Conservation (phyloP, 768 basidiomycete genomes). For the Phylloporus arenicola region DNA sequence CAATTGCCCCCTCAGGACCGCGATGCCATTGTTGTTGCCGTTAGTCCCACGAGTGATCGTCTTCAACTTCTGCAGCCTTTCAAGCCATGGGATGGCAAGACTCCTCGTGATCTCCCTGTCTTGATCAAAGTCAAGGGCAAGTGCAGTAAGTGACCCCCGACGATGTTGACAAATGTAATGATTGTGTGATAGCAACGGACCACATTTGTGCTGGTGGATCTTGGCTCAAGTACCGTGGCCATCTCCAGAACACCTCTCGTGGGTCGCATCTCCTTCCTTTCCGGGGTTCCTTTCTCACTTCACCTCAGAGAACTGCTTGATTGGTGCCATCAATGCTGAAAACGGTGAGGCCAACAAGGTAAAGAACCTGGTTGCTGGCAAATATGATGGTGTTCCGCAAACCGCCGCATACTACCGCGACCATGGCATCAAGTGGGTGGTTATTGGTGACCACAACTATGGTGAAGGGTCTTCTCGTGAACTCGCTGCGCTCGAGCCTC, state of each 20-base stretch:
- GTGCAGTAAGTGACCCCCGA: conserved; percentile 67
- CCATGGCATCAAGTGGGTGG: conserved; percentile 90
- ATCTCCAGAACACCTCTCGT: conserved; percentile 97
- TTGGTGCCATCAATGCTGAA: conserved; percentile 94
- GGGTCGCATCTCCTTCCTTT: conserved; percentile 22
- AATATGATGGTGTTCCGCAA: conserved; percentile 80
- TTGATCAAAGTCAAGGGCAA: conserved; percentile 99
- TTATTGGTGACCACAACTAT: conserved; percentile 93
- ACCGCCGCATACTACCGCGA: conserved; percentile 87
- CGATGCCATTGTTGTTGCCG: conserved; percentile 76
- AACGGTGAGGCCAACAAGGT: conserved; percentile 96
- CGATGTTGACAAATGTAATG: neutral
- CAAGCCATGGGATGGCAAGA: conserved; percentile 89
- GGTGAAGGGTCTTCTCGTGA: conserved; percentile 98
- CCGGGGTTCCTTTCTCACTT: conserved; percentile 5
- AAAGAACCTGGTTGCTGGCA: conserved; percentile 84
- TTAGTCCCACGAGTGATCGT: conserved; percentile 80
- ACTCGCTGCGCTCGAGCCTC: conserved; percentile 94
- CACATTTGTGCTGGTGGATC: conserved; percentile 97
- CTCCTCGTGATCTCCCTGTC: conserved; percentile 81
- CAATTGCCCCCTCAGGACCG: conserved; percentile 89
- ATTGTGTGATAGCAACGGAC: conserved; percentile 58
- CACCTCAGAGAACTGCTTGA: conserved; percentile 83
- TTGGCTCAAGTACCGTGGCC: conserved; percentile 99
- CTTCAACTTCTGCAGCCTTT: conserved; percentile 90